Conservation (phyloP, 257 asterid genomes). For the Capsicum chinense region DNA sequence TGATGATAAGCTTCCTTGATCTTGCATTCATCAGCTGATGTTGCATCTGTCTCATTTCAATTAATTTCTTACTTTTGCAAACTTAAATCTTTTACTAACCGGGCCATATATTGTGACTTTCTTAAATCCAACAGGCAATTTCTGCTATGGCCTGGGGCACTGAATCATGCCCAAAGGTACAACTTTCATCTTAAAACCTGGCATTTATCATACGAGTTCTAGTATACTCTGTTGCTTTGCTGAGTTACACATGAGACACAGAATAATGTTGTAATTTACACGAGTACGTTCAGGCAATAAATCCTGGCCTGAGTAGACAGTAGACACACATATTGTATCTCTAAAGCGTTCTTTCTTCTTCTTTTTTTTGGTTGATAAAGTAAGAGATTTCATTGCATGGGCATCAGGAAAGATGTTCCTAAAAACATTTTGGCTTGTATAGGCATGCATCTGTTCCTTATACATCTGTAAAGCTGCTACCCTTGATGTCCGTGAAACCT, state of each 20-base stretch:
- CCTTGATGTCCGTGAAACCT: background rate
- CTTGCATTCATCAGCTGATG: background rate
- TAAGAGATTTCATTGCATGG: too few relatives aligned
- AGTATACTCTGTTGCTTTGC: background rate
- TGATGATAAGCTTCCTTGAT: conserved; percentile 1
- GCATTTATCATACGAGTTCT: background rate
- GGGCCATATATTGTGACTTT: background rate
- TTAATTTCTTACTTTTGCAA: background rate
- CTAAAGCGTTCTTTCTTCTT: background rate
- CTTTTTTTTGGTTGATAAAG: too few relatives aligned
- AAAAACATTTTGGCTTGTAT: background rate
- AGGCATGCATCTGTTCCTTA: conserved; percentile 14
- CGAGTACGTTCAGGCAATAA: background rate
- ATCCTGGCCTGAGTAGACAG: background rate
- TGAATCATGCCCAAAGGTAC: conserved; percentile 96
- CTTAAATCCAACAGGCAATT: conserved; percentile 64
- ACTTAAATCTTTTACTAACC: background rate
- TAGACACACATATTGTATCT: background rate
- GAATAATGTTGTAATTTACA: background rate
- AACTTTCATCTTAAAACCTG: conserved; percentile 25
- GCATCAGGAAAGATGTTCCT: too few relatives aligned
- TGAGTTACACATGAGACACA: background rate
- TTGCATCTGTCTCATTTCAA: background rate
- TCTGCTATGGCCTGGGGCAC: conserved; percentile 99
- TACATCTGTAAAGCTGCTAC: background rate